A percentile compares a stretch with the other conserved stretches of the same genome.
phyloP scores from a whole-genome alignment of 1,139 yeast genomes.

The Kodamaea anthophila region DNA sequence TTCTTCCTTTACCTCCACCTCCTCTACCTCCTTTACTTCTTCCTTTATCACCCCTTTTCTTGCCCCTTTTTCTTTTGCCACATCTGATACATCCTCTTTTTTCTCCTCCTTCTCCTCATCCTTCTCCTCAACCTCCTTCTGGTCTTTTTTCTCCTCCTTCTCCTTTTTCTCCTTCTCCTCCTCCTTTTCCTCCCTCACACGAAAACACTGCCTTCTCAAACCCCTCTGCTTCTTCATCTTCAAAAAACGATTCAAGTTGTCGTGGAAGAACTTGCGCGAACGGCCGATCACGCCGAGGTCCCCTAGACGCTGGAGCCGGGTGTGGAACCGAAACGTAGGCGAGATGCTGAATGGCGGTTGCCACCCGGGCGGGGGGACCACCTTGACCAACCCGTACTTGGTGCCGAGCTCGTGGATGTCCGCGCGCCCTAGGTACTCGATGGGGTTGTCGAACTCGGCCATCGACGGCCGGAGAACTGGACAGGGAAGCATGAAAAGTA shows the following conservation, averaged over 20 bases:
- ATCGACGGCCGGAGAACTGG: slow-evolving; percentile 53
- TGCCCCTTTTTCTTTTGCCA: slow-evolving; percentile 9
- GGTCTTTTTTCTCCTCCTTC: slow-evolving; percentile 12
- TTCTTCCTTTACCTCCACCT: not conserved
- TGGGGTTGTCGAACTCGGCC: slow-evolving; percentile 56
- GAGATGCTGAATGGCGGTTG: slow-evolving; percentile 46
- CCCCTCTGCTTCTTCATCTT: slow-evolving; percentile 37
- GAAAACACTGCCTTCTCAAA: slow-evolving; percentile 19
- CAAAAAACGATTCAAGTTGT: slow-evolving; percentile 52
- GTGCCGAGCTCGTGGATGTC: slow-evolving; percentile 48
- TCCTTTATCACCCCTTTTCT: not conserved
- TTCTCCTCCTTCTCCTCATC: not conserved
- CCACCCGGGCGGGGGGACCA: slow-evolving; percentile 59
- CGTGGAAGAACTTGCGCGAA: slow-evolving; percentile 54
- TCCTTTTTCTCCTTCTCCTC: not conserved
- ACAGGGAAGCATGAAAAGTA: slow-evolving; percentile 34
- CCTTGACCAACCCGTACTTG: slow-evolving; percentile 57
- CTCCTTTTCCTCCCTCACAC: slow-evolving; percentile 7
- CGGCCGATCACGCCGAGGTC: slow-evolving; percentile 61
- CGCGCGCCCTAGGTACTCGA: slow-evolving; percentile 49
- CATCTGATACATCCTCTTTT: slow-evolving; percentile 14
- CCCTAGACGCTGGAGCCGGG: slow-evolving; percentile 57
- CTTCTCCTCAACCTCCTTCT: slow-evolving; percentile 15
- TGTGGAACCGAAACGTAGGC: slow-evolving; percentile 52
- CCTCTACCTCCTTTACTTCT: slow-evolving; percentile 9